Base-by-base conservation (phyloP, 345 rosid genomes). In the Syzygium aqueum region DNA sequence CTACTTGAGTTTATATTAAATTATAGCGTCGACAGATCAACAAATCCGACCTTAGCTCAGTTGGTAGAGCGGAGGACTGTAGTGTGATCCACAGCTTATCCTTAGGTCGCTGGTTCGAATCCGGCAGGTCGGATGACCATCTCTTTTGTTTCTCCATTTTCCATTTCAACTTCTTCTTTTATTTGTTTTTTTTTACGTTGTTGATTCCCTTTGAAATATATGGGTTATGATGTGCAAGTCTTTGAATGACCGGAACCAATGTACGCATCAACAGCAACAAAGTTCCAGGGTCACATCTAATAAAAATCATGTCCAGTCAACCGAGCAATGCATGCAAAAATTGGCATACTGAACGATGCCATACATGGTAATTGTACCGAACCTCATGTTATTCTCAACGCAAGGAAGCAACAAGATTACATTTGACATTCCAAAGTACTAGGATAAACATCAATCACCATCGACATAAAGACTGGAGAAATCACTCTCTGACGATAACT, bases 11-110 rank as follows among this genome's bases (percentile, higher is more conserved):
- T 25, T 59, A 59, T 59, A 63, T 0, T 7, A 13, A 0, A 3
- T 0, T 65, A 16, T 17, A 0, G 40, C 7, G 46, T 43, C 46
- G 1, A 0, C 0, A 2, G 2, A 8, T 0, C 0, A 1, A 3
- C 80, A 2, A 30, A 88, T 17, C 98, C 97, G 97, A 95, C 97
- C 97, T 96, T 97, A 94, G 99, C 99, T 97, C 97, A 97, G 97
- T 93, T 97, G 99, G 98, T 61, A 97, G 98, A 95, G 99, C 98
- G 99, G 99, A 95, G 98, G 98, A 97, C 99, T 96, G 99, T 96
- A 97, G 99, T 93, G 80, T 19, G 80, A 40, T 1, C 14, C 80
- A 33, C 80, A 73, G 80, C 80, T 73, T 73, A 89, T 89, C 90
- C 90, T 89, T 89, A 89, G 90, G 90, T 92, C 94, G 91, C 93